A percentile compares a stretch with the other conserved stretches of the same genome.
These are phyloP conservation scores for Casaregolazyma suthepensis DNA, from an alignment of 1,139 yeast genomes.

Conservation along the genomic window DNA sequence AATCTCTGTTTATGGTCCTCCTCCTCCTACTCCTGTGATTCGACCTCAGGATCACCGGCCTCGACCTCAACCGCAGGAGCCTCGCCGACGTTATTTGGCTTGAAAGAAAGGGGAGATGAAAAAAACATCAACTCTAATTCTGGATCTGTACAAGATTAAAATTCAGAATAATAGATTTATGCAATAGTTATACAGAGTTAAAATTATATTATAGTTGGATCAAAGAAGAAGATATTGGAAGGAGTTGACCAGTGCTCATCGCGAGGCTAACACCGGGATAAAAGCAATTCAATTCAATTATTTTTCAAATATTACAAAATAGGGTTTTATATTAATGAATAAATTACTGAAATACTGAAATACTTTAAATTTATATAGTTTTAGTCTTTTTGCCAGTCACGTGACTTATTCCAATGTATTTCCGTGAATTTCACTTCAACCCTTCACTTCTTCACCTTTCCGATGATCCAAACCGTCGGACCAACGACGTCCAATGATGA, in stretches of 20 bases:
- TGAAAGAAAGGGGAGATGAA: background rate
- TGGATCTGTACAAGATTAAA: no score
- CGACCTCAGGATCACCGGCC: background rate
- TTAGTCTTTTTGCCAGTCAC: no score
- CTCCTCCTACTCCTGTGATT: background rate
- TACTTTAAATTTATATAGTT: no score
- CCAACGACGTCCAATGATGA: background rate
- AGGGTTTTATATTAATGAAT: background rate
- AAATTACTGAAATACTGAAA: background rate
- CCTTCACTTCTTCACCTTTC: background rate
- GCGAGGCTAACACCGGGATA: background rate
- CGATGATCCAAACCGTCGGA: background rate
- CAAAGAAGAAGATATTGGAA: background rate
- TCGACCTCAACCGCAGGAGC: background rate
- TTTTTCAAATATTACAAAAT: background rate
- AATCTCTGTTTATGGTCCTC: background rate
- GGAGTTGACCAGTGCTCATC: background rate
- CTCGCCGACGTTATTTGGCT: background rate
- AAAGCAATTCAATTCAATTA: background rate
- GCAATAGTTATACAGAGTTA: background rate
- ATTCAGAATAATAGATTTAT: background rate
- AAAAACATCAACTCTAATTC: background rate
- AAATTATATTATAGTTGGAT: background rate
- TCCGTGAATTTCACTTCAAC: background rate
- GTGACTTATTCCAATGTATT: no score